phyloP scores from a whole-genome alignment of 805 yeast genomes.

The Wickerhamiella cacticola region DNA sequence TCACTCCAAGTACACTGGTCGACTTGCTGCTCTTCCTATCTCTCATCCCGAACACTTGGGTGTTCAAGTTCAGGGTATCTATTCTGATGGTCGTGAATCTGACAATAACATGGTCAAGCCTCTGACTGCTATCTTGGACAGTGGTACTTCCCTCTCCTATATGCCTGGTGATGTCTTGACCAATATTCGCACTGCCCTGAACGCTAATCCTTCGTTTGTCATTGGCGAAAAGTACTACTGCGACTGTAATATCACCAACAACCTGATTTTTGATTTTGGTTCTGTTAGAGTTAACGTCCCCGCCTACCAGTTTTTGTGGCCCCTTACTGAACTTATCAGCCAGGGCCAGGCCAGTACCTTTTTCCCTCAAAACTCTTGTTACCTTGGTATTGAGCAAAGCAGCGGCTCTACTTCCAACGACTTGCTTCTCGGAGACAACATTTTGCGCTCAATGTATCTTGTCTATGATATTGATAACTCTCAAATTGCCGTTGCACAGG shows the following conservation, averaged over 20 bases:
- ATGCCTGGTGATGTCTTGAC: slow-evolving; percentile 32
- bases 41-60: slow-evolving; percentile 30
- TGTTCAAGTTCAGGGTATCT: slow-evolving; percentile 24
- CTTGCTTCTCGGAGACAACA: slow-evolving; percentile 48
- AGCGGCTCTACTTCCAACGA: slow-evolving; percentile 24
- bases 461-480: slow-evolving; percentile 50
- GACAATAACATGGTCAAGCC: slow-evolving; percentile 22
- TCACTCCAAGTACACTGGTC: slow-evolving; percentile 37
- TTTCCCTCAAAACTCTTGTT: slow-evolving; percentile 31
- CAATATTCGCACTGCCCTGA: slow-evolving; percentile 30
- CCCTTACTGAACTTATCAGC: slow-evolving; percentile 26
- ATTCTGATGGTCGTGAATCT: slow-evolving; percentile 22
- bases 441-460: slow-evolving; percentile 47
- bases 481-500: slow-evolving; percentile 40
- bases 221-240: slow-evolving; percentile 29
- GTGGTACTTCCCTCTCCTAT: slow-evolving; percentile 45
- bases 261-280: slow-evolving; percentile 27
- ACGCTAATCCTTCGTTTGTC: slow-evolving; percentile 30
- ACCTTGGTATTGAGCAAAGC: slow-evolving; percentile 26
- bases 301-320: slow-evolving; percentile 29
- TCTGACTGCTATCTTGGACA: slow-evolving; percentile 36
- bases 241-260: slow-evolving; percentile 29
- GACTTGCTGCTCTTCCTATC: slow-evolving; percentile 31
- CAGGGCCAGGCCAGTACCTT: slow-evolving; percentile 23
- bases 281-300: slow-evolving; percentile 24